A percentile compares a stretch with the other conserved stretches of the same genome.
Evolutionary conservation across 2,329 filamentous ascomycete genomes (phyloP).

Genomic region (Colletotrichum theobromicola): DNA sequence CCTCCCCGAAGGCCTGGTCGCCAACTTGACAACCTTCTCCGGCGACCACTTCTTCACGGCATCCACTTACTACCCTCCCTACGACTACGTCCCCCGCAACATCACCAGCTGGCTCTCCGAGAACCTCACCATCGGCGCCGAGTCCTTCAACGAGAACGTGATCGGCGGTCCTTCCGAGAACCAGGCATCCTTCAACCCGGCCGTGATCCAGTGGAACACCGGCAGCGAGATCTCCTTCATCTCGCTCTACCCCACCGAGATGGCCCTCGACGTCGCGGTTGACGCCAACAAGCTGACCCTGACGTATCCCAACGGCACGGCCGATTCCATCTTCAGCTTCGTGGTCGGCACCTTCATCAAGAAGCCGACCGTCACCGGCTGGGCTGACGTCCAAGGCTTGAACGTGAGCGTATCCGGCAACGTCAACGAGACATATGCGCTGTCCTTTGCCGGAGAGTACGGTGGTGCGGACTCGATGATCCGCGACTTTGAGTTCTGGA

Average conservation of each 20-base stretch:
- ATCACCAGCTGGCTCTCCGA: slow-evolving; percentile 63
- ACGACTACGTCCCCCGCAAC: slow-evolving; percentile 60
- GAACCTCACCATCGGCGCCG: slow-evolving; percentile 64
- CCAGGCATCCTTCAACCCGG: slow-evolving; percentile 60
- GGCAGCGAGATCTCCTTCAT: slow-evolving; percentile 39
- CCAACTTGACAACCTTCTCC: slow-evolving; percentile 49
- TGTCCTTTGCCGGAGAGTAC: slow-evolving; percentile 47
- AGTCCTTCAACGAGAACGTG: slow-evolving; percentile 60
- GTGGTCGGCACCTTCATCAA: slow-evolving; percentile 51
- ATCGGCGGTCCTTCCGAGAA: slow-evolving; percentile 60
- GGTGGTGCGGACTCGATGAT: slow-evolving; percentile 36
- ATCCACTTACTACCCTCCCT: slow-evolving; percentile 62
- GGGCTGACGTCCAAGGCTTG: slow-evolving; percentile 54
- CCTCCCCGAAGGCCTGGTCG: slow-evolving; percentile 44
- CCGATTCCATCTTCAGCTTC: slow-evolving; percentile 54
- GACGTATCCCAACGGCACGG: slow-evolving; percentile 58
- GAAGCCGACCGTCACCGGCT: slow-evolving; percentile 47
- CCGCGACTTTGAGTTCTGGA: slow-evolving; percentile 51
- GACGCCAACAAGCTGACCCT: slow-evolving; percentile 49
- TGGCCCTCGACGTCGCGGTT: slow-evolving; percentile 44
- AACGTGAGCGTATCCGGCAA: slow-evolving; percentile 50
- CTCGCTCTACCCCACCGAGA: slow-evolving; percentile 43
- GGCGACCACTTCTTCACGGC: slow-evolving; percentile 58
- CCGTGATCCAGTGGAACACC: slow-evolving; percentile 63
- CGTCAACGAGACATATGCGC: slow-evolving; percentile 39